Evolutionary conservation across 2,329 filamentous ascomycete species (phyloP).

Genomic region (Gremmenia infestans): DNA sequence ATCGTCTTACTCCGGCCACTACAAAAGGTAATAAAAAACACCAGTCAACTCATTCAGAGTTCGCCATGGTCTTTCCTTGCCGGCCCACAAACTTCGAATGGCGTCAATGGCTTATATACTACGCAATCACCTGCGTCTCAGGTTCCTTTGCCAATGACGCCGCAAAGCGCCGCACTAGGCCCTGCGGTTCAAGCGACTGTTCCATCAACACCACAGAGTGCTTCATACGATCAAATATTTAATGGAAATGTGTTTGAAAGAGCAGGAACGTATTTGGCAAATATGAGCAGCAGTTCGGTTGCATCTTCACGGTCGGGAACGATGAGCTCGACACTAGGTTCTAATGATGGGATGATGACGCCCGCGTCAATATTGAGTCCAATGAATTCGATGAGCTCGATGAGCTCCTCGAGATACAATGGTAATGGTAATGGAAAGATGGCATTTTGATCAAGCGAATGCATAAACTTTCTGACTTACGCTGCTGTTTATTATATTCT

Average conservation of each 20-base stretch:
- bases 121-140: conserved; percentile 40
- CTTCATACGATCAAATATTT: conserved; percentile 28
- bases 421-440: conserved; percentile 26
- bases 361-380: conserved; percentile 26
- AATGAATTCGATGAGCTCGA: conserved; percentile 20
- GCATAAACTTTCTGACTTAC: background rate
- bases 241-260: conserved; percentile 30
- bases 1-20: conserved; percentile 71
- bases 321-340: conserved; percentile 27
- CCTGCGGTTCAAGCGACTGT: conserved; percentile 88
- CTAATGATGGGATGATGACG: conserved; percentile 26
- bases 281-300: conserved; percentile 18
- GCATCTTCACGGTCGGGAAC: conserved; percentile 28
- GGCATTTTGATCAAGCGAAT: conserved; percentile 15
- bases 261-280: conserved; percentile 27
- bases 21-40: conserved; percentile 78
- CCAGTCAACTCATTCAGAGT: conserved; percentile 63
- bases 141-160: conserved; percentile 71
- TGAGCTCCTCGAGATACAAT: conserved; percentile 21
- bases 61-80: conserved; percentile 57
- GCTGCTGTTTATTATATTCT: background rate
- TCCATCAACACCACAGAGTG: conserved; percentile 55
- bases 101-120: conserved; percentile 21
- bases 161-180: conserved; percentile 81
- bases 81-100: conserved; percentile 19